Conservation (phyloP, 140 eudicot genomes). For the Bidens hawaiensis region DNA sequence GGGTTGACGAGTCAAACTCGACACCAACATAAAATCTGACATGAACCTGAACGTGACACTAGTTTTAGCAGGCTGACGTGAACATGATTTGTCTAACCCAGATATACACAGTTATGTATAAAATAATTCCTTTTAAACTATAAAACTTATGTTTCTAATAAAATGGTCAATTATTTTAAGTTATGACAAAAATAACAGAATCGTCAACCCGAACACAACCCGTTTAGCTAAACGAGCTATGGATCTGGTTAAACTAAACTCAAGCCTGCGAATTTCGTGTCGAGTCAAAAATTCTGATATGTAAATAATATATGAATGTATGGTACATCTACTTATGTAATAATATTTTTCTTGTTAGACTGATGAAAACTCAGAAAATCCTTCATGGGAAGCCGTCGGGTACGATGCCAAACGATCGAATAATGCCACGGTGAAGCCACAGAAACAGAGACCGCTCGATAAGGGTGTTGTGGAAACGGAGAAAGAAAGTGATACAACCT, state of each 20-base stretch:
- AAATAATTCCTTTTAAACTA: no score
- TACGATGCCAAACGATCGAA: slow-evolving; percentile 42
- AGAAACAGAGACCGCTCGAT: slow-evolving; percentile 68
- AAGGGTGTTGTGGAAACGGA: slow-evolving; percentile 67
- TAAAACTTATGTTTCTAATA: no score
- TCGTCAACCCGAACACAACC: not conserved
- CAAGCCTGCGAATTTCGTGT: not conserved
- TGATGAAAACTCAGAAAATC: slow-evolving; percentile 69
- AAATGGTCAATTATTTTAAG: not conserved
- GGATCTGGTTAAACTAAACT: no score
- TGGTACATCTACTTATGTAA: not conserved
- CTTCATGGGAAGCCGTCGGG: slow-evolving; percentile 83
- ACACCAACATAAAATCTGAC: no score
- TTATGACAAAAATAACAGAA: no score
- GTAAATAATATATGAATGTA: no score
- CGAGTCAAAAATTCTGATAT: not conserved
- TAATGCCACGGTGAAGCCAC: slow-evolving; percentile 15
- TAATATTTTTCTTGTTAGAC: slow-evolving; percentile 34
- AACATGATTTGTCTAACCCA: no score
- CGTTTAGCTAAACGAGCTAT: not conserved
- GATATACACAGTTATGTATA: no score
- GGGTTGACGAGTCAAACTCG: no score
- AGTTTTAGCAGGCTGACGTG: not conserved
- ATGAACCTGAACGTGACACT: not conserved
- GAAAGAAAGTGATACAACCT: slow-evolving; percentile 37